These are phyloP conservation scores for Puccinia sorghi DNA, from an alignment of 1,284 basidiomycete species.

Conservation along the genomic window DNA sequence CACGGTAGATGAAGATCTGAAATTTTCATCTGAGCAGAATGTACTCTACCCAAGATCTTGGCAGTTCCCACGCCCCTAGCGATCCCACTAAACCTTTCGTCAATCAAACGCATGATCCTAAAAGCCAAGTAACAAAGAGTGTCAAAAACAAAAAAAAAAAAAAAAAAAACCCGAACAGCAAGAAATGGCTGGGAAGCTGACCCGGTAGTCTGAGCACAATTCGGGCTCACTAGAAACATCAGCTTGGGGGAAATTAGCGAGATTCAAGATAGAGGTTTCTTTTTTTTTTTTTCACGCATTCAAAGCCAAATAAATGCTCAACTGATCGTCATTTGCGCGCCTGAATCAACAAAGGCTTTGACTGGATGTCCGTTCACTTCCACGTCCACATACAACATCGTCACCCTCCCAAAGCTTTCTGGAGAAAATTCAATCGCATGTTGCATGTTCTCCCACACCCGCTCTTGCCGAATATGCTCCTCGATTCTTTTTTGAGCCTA, in stretches of 20 bases:
- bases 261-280: not conserved
- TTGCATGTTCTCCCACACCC: constrained; percentile 84
- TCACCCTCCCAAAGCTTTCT: constrained; percentile 88
- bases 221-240: constrained; percentile 74
- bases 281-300: not conserved
- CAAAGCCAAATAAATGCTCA: constrained; percentile 57
- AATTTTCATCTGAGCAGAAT: constrained; percentile 87
- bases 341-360: constrained; percentile 97
- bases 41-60: constrained; percentile 88
- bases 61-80: constrained; percentile 96
- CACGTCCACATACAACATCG: constrained; percentile 83
- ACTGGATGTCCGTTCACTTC: constrained; percentile 88
- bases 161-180: not conserved
- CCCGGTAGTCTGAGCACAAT: constrained; percentile 90
- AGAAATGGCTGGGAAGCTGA: constrained; percentile 59
- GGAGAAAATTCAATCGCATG: constrained; percentile 74
- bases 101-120: constrained; percentile 88
- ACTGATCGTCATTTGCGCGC: constrained; percentile 96
- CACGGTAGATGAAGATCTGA: constrained; percentile 77
- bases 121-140: not conserved
- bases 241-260: constrained; percentile 27
- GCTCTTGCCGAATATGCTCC: constrained; percentile 86
- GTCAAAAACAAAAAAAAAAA: not conserved
- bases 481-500: constrained; percentile 82
- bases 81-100: constrained; percentile 82